phyloP scores from a whole-genome alignment of 176 grass and related monocot genomes.

The Hyparrhenia diplandra region DNA sequence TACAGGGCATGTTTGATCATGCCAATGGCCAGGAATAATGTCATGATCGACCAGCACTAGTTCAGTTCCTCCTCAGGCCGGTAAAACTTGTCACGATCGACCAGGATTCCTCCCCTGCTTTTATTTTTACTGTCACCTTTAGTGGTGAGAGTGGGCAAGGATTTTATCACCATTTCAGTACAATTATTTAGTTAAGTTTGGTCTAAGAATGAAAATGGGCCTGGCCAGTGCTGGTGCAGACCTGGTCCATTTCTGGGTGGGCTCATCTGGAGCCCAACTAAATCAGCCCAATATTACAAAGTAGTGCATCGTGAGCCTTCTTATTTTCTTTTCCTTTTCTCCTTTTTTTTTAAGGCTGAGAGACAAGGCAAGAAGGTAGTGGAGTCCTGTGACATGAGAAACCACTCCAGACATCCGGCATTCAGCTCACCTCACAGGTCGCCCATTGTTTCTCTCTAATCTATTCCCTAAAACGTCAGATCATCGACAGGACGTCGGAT shows the following conservation, averaged over 20 bases:
- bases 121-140: too few species aligned
- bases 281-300: not conserved
- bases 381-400: not conserved
- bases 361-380: not conserved
- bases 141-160: too few species aligned
- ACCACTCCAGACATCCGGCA: slow-evolving; percentile 5
- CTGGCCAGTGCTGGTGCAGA: too few species aligned
- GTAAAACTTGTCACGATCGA: too few species aligned
- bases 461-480: not conserved
- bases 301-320: too few species aligned
- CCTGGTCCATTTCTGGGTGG: not conserved
- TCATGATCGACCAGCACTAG: not conserved
- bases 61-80: not conserved
- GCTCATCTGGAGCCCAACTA: not conserved
- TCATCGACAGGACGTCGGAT: not conserved
- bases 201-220: too few species aligned
- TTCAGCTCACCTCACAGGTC: not conserved
- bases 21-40: not conserved
- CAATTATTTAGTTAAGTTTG: too few species aligned
- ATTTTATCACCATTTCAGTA: too few species aligned
- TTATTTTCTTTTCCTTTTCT: not conserved
- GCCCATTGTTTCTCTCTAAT: slow-evolving; percentile 16
- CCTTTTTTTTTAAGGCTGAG: too few species aligned
- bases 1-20: not conserved
- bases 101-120: too few species aligned